These are phyloP conservation scores for Saccharomyces paradoxus DNA, from an alignment of 805 yeast species.

Conservation along the genomic window DNA sequence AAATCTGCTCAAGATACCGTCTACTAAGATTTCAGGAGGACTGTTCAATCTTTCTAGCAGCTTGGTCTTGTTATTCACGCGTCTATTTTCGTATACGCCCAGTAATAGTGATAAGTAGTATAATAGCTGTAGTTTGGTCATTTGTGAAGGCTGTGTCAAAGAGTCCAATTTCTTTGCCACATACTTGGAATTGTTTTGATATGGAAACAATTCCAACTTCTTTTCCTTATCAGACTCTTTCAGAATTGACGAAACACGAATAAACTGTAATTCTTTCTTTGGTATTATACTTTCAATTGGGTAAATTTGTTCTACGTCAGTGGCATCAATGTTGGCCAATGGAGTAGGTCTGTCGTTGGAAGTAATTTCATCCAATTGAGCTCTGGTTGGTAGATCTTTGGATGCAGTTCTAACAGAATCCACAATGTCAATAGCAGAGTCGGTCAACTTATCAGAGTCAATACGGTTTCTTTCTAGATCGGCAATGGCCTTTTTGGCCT, in stretches of 20 bases:
- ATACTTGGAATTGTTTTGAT: conserved; percentile 43
- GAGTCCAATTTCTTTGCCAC: conserved; percentile 40
- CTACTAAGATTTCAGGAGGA: conserved; percentile 67
- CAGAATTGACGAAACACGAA: conserved; percentile 57
- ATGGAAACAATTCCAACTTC: conserved; percentile 56
- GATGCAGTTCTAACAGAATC: conserved; percentile 70
- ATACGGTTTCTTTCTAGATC: conserved; percentile 76
- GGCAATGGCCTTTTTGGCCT: conserved; percentile 82
- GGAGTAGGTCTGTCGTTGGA: conserved; percentile 80
- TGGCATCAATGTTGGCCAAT: conserved; percentile 65
- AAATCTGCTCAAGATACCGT: conserved; percentile 64
- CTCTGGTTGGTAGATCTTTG: conserved; percentile 61
- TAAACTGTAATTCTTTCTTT: conserved; percentile 48
- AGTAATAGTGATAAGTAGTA: conserved; percentile 72
- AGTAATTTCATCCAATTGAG: conserved; percentile 48
- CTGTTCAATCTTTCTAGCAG: conserved; percentile 54
- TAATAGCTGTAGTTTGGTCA: conserved; percentile 56
- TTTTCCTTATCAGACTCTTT: conserved; percentile 44
- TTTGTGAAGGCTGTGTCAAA: conserved; percentile 39
- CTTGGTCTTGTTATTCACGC: conserved; percentile 50
- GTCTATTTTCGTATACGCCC: conserved; percentile 71
- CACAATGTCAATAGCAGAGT: conserved; percentile 69
- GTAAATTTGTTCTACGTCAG: conserved; percentile 73
- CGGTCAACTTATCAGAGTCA: conserved; percentile 73
- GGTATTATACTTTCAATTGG: conserved; percentile 68